Base-by-base conservation (phyloP, 495 filamentous ascomycete genomes). In the Podospora conica region DNA sequence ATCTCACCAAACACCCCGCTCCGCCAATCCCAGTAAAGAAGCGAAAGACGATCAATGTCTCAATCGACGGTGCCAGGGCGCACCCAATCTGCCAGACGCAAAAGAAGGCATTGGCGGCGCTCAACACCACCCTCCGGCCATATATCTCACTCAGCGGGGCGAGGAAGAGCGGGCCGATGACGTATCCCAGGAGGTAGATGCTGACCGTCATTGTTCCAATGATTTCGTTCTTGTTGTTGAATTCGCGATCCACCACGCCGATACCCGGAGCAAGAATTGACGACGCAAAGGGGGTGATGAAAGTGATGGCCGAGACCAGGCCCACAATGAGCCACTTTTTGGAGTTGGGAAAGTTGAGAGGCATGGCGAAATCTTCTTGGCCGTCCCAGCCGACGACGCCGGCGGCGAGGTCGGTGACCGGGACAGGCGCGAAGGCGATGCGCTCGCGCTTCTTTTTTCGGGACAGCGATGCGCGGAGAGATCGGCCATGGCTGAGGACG, bases 71-170 rank as follows among this genome's bases (percentile, higher is more conserved):
- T 0, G 88, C 80, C 10, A 91, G 74, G 3, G 89, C 89, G 68
- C 88, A 90, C 1, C 88, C 88, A 28, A 91, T 87, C 64, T 88
- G 86, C 83, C 86, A 90, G 9, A 83, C 77, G 73, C 88, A 80
- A 68, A 90, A 96, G 65, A 91, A 87, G 7, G 84, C 59, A 64
- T 92, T 91, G 9, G 86, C 76, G 3, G 79, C 72, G 25, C 85
- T 85, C 23, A 92, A 76, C 11, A 92, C 82, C 7, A 81, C 78
- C 0, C 83, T 76, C 3, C 91, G 82, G 0, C 91, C 91, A 66
- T 90, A 92, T 18, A 92, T 86, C 73, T 95, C 90, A 11, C 84
- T 88, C 8, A 93, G 75, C 0, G 91, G 91, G 0, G 87, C 88
- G 1, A 91, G 75, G 55, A 91, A 82, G 2, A 82, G 61, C 7